A percentile compares a stretch with the other conserved stretches of the same genome.
Evolutionary conservation across 192 early-diverging fungal genomes (phyloP).

Genomic region (Chytriomyces hyalinus): DNA sequence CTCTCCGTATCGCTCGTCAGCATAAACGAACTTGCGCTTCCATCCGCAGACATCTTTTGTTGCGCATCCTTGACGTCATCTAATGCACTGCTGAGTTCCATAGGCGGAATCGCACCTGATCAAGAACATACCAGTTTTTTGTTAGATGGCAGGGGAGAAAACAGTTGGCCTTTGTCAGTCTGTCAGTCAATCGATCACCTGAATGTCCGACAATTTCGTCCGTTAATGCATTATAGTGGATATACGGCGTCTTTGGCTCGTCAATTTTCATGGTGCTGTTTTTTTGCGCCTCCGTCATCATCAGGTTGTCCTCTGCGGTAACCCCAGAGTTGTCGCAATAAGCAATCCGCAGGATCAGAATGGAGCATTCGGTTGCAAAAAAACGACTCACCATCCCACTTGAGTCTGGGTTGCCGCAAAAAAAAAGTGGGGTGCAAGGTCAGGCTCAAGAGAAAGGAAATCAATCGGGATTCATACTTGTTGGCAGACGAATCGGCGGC

Average conservation of each 20-base stretch:
- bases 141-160: background rate
- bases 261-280: conserved; percentile 94
- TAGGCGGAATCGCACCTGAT: conserved; percentile 22
- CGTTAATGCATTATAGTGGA: conserved; percentile 81
- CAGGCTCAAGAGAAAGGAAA: background rate
- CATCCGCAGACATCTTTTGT: background rate
- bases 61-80: background rate
- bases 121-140: background rate
- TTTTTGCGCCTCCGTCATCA: conserved; percentile 86
- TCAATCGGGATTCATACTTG: background rate
- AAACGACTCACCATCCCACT: background rate
- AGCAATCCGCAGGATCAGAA: background rate
- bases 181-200: conserved; percentile 22
- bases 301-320: conserved; percentile 79
- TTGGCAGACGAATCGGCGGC: background rate
- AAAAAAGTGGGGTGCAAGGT: background rate
- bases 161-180: background rate
- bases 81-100: conserved; percentile 16
- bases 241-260: conserved; percentile 95
- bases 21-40: conserved; percentile 20
- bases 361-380: background rate
- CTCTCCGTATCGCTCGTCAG: conserved; percentile 27
- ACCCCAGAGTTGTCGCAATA: background rate
- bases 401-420: background rate
- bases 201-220: conserved; percentile 72